These are phyloP conservation scores for Coccomyxa sp. DNA, from an alignment of 139 green algal species.

Conservation along the genomic window DNA sequence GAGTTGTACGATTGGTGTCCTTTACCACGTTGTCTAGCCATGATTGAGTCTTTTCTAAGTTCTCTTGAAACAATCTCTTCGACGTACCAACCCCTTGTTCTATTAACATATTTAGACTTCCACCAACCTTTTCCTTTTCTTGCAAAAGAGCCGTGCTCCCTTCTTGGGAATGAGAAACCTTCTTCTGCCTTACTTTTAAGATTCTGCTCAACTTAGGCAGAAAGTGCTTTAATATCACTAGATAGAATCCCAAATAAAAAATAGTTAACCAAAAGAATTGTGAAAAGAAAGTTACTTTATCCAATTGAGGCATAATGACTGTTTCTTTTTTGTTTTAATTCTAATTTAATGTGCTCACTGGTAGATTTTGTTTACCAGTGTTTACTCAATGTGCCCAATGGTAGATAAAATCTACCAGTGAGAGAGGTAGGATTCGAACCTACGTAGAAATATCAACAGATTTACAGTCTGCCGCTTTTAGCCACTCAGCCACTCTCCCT, in stretches of 20 bases:
- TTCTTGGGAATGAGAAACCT: slow-evolving; percentile 29
- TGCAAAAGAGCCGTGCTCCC: slow-evolving; percentile 9
- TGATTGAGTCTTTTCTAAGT: slow-evolving; percentile 15
- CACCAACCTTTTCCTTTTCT: slow-evolving; percentile 14
- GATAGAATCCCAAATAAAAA: slow-evolving; percentile 40
- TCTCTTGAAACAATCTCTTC: slow-evolving; percentile 19
- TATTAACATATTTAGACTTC: slow-evolving; percentile 13
- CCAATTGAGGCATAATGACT: slow-evolving; percentile 27
- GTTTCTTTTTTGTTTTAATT: slow-evolving; percentile 15
- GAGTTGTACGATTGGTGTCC: slow-evolving; percentile 22
- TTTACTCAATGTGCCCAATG: not conserved
- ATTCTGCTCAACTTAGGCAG: slow-evolving; percentile 48
- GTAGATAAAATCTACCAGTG: not conserved
- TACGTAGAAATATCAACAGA: slow-evolving; percentile 47
- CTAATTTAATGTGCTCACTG: slow-evolving; percentile 8
- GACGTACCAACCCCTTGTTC: slow-evolving; percentile 20
- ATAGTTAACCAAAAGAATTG: slow-evolving; percentile 57
- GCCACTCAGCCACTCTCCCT: slow-evolving; percentile 59
- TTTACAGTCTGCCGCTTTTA: slow-evolving; percentile 52
- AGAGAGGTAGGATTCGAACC: slow-evolving; percentile 60
- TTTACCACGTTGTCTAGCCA: slow-evolving; percentile 25
- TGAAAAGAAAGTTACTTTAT: slow-evolving; percentile 51
- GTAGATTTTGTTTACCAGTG: not conserved
- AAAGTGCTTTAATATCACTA: slow-evolving; percentile 35
- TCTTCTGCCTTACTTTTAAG: slow-evolving; percentile 38